Evolutionary conservation across 768 basidiomycete species (phyloP).

Genomic region (Strobilomyces echinocephalus): DNA sequence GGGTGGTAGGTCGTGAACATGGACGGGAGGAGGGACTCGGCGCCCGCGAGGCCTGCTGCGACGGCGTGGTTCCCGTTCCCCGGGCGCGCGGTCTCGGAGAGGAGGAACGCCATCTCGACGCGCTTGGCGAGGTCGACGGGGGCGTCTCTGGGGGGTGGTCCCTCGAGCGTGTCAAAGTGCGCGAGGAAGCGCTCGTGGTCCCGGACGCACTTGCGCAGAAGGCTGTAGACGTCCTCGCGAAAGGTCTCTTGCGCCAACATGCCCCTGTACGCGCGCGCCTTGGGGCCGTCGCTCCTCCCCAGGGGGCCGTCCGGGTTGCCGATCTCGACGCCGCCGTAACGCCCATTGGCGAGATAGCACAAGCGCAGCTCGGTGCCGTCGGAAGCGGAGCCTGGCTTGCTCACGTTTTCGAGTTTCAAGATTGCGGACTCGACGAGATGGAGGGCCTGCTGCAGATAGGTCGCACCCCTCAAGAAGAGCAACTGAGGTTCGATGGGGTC

Average conservation of each 20-base stretch:
- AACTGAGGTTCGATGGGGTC: constrained; percentile 85
- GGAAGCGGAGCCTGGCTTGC: constrained; percentile 44
- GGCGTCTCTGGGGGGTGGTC: constrained; percentile 20
- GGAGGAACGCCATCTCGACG: constrained; percentile 62
- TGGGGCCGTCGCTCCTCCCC: constrained; percentile 52
- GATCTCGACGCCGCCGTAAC: constrained; percentile 82
- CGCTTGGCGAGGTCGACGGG: constrained; percentile 43
- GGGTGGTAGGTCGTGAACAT: constrained; percentile 89
- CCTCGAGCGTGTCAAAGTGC: constrained; percentile 76
- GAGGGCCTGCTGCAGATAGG: constrained; percentile 77
- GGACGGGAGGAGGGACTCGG: constrained; percentile 37
- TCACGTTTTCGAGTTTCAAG: constrained; percentile 64
- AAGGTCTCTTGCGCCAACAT: constrained; percentile 52
- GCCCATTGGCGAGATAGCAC: constrained; percentile 69
- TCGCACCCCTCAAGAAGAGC: constrained; percentile 77
- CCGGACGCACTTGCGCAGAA: constrained; percentile 71
- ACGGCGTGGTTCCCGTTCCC: constrained; percentile 49
- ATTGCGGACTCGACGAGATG: constrained; percentile 70
- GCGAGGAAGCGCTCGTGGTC: constrained; percentile 82
- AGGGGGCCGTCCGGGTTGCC: constrained; percentile 77
- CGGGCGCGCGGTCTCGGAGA: constrained; percentile 65
- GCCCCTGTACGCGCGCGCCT: constrained; percentile 59
- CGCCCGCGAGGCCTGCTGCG: constrained; percentile 36
- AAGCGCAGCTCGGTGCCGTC: constrained; percentile 76
- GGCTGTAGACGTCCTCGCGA: constrained; percentile 52